Evolutionary conservation across 208 protist genomes (phyloP).

Genomic region (Leptomonas pyrrhocoris): DNA sequence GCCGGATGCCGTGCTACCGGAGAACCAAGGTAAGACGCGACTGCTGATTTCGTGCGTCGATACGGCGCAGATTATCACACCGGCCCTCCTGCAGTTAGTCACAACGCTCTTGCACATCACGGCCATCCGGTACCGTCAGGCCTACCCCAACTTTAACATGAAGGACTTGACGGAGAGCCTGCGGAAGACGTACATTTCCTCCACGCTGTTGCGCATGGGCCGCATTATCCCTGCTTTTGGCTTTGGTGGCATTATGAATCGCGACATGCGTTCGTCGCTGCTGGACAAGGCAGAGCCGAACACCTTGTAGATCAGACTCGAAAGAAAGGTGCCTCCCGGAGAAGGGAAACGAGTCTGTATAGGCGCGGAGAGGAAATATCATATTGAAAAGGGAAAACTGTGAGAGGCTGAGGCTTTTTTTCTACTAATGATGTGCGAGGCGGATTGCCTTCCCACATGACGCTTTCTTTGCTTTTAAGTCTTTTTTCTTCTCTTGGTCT

Average conservation of each 20-base stretch:
- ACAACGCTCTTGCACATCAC: conserved; percentile 88
- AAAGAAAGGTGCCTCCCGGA: too few relatives aligned
- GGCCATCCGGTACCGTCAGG: conserved; percentile 88
- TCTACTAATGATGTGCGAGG: conserved; percentile 6
- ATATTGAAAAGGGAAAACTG: conserved; percentile 1
- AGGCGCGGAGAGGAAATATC: too few relatives aligned
- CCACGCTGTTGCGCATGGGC: conserved; percentile 76
- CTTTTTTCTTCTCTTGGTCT: neutral
- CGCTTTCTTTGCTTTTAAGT: too few relatives aligned
- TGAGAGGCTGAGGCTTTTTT: neutral
- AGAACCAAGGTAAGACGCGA: conserved; percentile 56
- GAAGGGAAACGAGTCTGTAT: neutral
- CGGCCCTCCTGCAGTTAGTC: conserved; percentile 74
- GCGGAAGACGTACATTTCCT: conserved; percentile 73
- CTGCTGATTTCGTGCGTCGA: conserved; percentile 69
- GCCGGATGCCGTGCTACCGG: conserved; percentile 45
- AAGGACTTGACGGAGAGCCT: conserved; percentile 64
- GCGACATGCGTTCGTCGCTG: conserved; percentile 66
- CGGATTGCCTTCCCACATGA: neutral
- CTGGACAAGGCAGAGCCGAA: conserved; percentile 69
- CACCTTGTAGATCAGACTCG: too few relatives aligned
- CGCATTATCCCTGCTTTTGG: conserved; percentile 87
- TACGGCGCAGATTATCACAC: conserved; percentile 75
- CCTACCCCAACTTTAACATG: conserved; percentile 75
- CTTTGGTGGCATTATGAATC: conserved; percentile 86